Base-by-base conservation (phyloP, 768 basidiomycete species). In the Pleurotus tuoliensis region DNA sequence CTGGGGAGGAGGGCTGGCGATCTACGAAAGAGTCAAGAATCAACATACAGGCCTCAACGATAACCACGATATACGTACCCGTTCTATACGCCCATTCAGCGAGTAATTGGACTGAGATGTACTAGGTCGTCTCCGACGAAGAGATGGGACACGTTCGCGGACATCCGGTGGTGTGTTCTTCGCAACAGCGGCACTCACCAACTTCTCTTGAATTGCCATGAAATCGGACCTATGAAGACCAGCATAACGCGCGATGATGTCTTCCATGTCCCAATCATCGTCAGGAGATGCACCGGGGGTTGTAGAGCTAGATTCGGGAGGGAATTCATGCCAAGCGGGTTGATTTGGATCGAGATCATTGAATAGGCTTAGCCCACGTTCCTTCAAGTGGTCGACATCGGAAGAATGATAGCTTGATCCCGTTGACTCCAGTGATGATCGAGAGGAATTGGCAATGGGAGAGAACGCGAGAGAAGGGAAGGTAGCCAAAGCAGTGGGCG, bases 331-430 rank as follows among this genome's bases (percentile, higher is more conserved):
- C 89, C 88, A 92, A 2, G 78, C 72, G 30, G 80, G 72, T 34
- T 77, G 78, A 47, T 75, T 73, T 22, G 75, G 66, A 47, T 82
- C 82, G 7, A 73, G 66, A 51, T 82, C 80, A 37, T 69, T 76
- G 37, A 91, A 83, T 20, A 89, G 62, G 46, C 74, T 78, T 52
- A 81, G 68, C 48, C 78, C 67, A 45, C 75, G 75, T 59, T 87
- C 83, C 56, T 80, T 80, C 61, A 71, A 73, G 58, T 27, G 53
- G 25, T 85, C 83, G 18, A 72, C 84, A 55, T 90, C 88, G 80
- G 80, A 85, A 3, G 90, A 90, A 66, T 92, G 90, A 67, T 90
- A 93, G 69, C 92, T 93, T 2, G 92, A 94, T 13, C 92, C 90
- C 37, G 77, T 79, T 8, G 90, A 92, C 57, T 86, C 88, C 18